Conservation (phyloP, 805 yeast genomes). For the Dipodascus albidus region DNA sequence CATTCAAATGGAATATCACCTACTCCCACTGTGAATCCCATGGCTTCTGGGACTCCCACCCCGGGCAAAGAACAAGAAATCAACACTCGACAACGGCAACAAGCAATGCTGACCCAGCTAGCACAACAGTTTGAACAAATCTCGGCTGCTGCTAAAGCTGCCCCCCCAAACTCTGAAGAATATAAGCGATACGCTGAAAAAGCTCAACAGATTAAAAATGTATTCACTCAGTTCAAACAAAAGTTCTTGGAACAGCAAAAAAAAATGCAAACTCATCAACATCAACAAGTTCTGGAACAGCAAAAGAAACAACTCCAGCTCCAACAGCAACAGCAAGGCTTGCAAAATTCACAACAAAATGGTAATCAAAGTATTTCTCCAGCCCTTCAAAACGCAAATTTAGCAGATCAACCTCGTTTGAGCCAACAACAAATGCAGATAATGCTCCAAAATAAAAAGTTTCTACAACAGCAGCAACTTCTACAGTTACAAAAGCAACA, state of each 20-base stretch:
- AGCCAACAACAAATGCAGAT: constrained; percentile 10
- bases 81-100: neutral
- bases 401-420: constrained; percentile 4
- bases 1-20: too few species aligned
- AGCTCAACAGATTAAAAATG: neutral
- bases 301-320: constrained; percentile 13
- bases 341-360: constrained; percentile 6
- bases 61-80: neutral
- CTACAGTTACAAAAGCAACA: constrained; percentile 15
- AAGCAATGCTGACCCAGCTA: neutral
- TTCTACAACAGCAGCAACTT: constrained; percentile 9
- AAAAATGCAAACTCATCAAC: constrained; percentile 5
- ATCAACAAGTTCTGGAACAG: constrained; percentile 11
- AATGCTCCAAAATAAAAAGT: constrained; percentile 1
- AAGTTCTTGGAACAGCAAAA: neutral
- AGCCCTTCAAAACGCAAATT: constrained; percentile 9
- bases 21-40: too few species aligned
- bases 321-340: constrained; percentile 12
- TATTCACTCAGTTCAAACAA: neutral
- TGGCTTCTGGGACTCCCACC: too few species aligned
- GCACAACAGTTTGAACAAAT: neutral
- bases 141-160: neutral
- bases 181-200: neutral
- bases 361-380: constrained; percentile 5
- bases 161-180: neutral